Percentiles rank a stretch among this genome's conserved stretches.
phyloP scores from a whole-genome alignment of 345 rosid genomes.

The Odontarrhena argentea region DNA sequence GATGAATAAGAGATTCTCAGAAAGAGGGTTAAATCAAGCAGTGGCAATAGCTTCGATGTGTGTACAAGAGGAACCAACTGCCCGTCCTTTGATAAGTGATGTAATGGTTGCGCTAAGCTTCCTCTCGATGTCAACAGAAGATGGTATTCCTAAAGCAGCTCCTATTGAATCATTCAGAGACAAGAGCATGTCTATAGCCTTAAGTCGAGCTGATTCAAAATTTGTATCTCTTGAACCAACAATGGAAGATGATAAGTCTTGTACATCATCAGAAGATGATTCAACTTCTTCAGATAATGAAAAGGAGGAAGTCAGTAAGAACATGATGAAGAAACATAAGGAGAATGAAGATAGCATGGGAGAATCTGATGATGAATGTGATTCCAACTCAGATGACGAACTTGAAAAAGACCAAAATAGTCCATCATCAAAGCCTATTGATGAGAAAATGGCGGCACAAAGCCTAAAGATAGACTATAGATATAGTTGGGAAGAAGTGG shows the following conservation, averaged over 20 bases:
- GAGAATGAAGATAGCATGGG: slow-evolving; percentile 7
- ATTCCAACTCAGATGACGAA: slow-evolving; percentile 20
- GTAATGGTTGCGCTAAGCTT: slow-evolving; percentile 69
- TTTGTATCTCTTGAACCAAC: background rate
- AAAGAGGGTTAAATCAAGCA: slow-evolving; percentile 73
- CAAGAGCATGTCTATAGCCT: slow-evolving; percentile 42
- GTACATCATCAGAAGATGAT: slow-evolving; percentile 24
- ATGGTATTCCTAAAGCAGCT: slow-evolving; percentile 35
- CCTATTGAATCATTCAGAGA: slow-evolving; percentile 39
- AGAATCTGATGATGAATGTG: slow-evolving; percentile 28
- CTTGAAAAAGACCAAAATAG: background rate
- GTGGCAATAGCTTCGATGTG: slow-evolving; percentile 93
- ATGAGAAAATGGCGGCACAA: slow-evolving; percentile 27
- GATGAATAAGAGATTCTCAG: slow-evolving; percentile 53
- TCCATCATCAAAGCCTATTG: slow-evolving; percentile 5
- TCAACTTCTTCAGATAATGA: background rate
- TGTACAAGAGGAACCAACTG: slow-evolving; percentile 67
- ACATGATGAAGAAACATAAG: slow-evolving; percentile 10
- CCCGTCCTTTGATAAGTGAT: slow-evolving; percentile 82
- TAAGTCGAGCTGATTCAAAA: slow-evolving; percentile 35
- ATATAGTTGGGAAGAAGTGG: slow-evolving; percentile 40
- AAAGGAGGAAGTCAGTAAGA: slow-evolving; percentile 10
- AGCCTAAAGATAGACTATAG: slow-evolving; percentile 41
- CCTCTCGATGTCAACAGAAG: slow-evolving; percentile 47
- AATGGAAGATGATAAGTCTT: slow-evolving; percentile 21